phyloP scores from a whole-genome alignment of 768 basidiomycete genomes.

The Termitomyces sp. region DNA sequence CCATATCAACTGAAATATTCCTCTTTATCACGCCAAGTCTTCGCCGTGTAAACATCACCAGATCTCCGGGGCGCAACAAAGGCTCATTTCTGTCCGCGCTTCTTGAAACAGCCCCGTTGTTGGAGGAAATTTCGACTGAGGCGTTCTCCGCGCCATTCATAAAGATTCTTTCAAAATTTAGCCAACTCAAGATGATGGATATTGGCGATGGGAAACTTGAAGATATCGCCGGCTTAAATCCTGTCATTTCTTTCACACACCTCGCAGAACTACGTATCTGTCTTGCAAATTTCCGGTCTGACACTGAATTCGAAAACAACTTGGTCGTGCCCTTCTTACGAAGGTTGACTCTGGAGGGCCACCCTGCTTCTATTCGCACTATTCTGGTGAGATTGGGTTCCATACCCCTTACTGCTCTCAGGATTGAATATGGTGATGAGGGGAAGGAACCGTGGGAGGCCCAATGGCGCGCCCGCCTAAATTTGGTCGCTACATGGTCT shows the following conservation, averaged over 20 bases:
- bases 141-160: neutral
- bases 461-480: neutral
- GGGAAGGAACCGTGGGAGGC: neutral
- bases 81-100: neutral
- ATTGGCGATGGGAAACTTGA: neutral
- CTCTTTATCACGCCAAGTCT: slow-evolving; percentile 4
- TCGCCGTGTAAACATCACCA: neutral
- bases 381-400: neutral
- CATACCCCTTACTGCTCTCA: neutral
- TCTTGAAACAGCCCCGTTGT: neutral
- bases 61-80: neutral
- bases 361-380: neutral
- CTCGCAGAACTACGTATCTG: neutral
- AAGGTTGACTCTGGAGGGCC: neutral
- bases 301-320: neutral
- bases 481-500: neutral
- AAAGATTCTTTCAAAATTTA: neutral
- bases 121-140: neutral
- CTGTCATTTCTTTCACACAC: neutral
- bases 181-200: neutral
- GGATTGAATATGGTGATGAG: neutral
- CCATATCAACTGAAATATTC: neutral
- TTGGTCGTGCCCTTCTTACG: neutral
- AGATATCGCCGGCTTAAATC: neutral
- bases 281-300: neutral